Percentiles rank a stretch among this genome's conserved stretches.
Evolutionary conservation across 2,329 filamentous ascomycete species (phyloP).

Genomic region (Fusarium pininemorale): DNA sequence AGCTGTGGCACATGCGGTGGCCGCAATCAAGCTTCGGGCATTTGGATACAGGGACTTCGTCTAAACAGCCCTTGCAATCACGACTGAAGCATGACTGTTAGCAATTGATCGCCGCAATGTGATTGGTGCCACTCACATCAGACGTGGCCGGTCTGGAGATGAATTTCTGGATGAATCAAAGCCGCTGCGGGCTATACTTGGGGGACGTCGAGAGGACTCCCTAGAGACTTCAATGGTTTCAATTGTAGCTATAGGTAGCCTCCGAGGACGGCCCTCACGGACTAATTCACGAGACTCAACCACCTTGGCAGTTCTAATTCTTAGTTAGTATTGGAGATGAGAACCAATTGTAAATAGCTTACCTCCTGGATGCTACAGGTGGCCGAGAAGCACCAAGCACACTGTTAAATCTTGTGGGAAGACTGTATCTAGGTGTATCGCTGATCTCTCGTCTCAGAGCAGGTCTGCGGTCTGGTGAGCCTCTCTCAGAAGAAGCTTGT

Average conservation of each 20-base stretch:
- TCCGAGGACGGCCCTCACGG: conserved; percentile 37
- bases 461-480: conserved; percentile 43
- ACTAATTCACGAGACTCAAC: conserved; percentile 36
- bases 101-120: background rate
- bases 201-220: conserved; percentile 40
- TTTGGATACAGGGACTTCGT: conserved; percentile 70
- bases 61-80: conserved; percentile 77
- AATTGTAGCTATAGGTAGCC: conserved; percentile 17
- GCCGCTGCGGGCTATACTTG: conserved; percentile 42
- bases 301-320: conserved; percentile 33
- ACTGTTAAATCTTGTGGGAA: conserved; percentile 39
- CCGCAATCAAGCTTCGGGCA: conserved; percentile 79
- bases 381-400: conserved; percentile 49
- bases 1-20: conserved; percentile 82
- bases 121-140: conserved; percentile 34
- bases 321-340: conserved; percentile 6
- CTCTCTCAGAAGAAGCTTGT: conserved; percentile 41
- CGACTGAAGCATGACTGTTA: conserved; percentile 57
- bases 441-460: conserved; percentile 44
- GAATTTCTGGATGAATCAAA: conserved; percentile 41
- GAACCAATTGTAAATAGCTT: background rate
- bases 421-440: conserved; percentile 42
- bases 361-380: conserved; percentile 48
- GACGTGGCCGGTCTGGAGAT: conserved; percentile 41
- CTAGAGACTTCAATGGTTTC: conserved; percentile 35